Evolutionary conservation across 441 rosid genomes (phyloP).

Genomic region (Mallotus japonicus): DNA sequence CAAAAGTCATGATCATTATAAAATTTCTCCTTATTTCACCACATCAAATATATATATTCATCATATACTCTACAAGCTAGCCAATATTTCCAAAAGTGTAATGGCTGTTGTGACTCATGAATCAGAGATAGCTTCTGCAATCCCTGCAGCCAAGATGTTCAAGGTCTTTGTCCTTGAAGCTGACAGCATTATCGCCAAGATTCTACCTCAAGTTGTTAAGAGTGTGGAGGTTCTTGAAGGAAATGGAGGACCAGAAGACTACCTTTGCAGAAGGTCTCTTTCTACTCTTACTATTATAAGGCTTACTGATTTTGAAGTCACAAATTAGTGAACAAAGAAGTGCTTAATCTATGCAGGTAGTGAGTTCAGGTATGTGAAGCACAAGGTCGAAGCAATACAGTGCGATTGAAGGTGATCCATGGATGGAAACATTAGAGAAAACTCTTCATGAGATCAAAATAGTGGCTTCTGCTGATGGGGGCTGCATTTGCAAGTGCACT

Average conservation of each 20-base stretch:
- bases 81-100: too few relatives aligned
- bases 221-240: slow-evolving; percentile 12
- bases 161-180: slow-evolving; percentile 9
- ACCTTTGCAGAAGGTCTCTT: not conserved
- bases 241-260: slow-evolving; percentile 16
- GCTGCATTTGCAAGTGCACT: slow-evolving; percentile 27
- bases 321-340: not conserved
- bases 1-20: too few relatives aligned
- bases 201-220: slow-evolving; percentile 6
- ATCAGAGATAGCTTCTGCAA: not conserved
- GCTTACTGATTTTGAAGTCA: not conserved
- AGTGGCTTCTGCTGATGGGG: slow-evolving; percentile 30
- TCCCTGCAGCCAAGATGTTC: slow-evolving; percentile 11
- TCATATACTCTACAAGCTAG: too few relatives aligned
- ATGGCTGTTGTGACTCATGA: slow-evolving; percentile 17
- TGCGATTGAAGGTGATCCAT: not conserved
- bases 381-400: not conserved
- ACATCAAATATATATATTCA: too few relatives aligned
- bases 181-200: not conserved
- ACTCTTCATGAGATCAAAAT: slow-evolving; percentile 15
- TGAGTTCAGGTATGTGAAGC: not conserved
- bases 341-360: not conserved
- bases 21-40: too few relatives aligned
- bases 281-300: not conserved
- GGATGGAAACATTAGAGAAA: not conserved